phyloP scores from a whole-genome alignment of 305 asterid species.

The Plantago lanceolata region DNA sequence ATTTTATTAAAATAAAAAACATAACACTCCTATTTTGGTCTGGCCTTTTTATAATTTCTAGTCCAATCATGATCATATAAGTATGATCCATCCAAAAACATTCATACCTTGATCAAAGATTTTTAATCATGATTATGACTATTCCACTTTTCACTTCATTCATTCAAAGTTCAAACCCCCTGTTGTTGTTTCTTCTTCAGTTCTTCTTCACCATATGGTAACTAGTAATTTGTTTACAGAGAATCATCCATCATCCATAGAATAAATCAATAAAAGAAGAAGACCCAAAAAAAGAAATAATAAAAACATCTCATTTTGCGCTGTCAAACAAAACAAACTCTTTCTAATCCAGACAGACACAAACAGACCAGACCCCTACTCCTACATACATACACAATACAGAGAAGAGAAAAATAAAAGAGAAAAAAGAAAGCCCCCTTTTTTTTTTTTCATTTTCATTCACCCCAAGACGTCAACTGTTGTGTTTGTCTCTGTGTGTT shows the following conservation, averaged over 20 bases:
- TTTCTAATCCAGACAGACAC: background rate
- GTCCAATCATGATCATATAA: background rate
- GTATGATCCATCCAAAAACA: background rate
- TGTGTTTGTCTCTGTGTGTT: background rate
- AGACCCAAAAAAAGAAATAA: slow-evolving; percentile 3
- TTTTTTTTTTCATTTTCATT: too few relatives aligned
- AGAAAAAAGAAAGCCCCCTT: background rate
- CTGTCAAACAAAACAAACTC: slow-evolving; percentile 10
- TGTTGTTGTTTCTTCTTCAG: too few relatives aligned
- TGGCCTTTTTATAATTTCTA: background rate
- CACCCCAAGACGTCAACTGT: slow-evolving; percentile 7
- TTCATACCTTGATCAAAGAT: too few relatives aligned
- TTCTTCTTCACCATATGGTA: background rate
- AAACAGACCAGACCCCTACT: background rate
- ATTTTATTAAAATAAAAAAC: too few relatives aligned
- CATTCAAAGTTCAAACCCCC: too few relatives aligned
- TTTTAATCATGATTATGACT: too few relatives aligned
- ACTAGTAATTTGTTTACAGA: too few relatives aligned
- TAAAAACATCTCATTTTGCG: slow-evolving; percentile 15
- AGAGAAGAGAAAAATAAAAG: background rate
- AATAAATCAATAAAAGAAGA: too few relatives aligned
- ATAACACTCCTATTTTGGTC: too few relatives aligned
- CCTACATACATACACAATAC: too few relatives aligned
- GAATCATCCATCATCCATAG: too few relatives aligned
- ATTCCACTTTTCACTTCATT: too few relatives aligned